Percentiles rank a stretch among this genome's conserved stretches.
Conservation (phyloP, 1,139 yeast species). For the Lodderomyces oxycetoniae region DNA sequence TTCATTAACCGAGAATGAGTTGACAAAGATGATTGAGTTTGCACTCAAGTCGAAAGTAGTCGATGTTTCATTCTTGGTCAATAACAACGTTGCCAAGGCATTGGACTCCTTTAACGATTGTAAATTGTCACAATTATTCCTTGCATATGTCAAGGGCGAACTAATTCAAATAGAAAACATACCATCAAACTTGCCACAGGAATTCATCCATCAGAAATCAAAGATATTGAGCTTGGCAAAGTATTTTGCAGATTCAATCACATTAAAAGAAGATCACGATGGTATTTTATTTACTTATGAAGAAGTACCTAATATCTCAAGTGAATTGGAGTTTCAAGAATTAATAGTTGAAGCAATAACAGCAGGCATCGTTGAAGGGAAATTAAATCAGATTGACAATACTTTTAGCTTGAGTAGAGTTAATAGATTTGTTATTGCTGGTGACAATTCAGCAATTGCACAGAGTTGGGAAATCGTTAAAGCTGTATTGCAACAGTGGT, state of each 20-base stretch:
- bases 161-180: constrained; percentile 15
- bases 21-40: constrained; percentile 32
- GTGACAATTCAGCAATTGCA: constrained; percentile 29
- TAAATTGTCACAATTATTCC: constrained; percentile 29
- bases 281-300: constrained; percentile 26
- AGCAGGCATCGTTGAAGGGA: constrained; percentile 44
- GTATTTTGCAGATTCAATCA: constrained; percentile 26
- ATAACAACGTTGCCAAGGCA: constrained; percentile 35
- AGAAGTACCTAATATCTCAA: constrained; percentile 35
- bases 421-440: constrained; percentile 40
- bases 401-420: constrained; percentile 43
- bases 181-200: constrained; percentile 18
- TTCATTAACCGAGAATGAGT: constrained; percentile 24
- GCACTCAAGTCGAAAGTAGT: constrained; percentile 39
- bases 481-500: constrained; percentile 38
- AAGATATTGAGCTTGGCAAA: constrained; percentile 41
- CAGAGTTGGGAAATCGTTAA: constrained; percentile 37
- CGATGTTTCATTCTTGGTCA: constrained; percentile 43
- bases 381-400: constrained; percentile 43
- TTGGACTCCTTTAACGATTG: constrained; percentile 16
- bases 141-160: constrained; percentile 36
- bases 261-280: constrained; percentile 10
- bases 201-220: constrained; percentile 32
- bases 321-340: constrained; percentile 36
- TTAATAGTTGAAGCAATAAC: constrained; percentile 43